phyloP scores from a whole-genome alignment of 2,329 filamentous ascomycete genomes.

The Penicillium sp. region DNA sequence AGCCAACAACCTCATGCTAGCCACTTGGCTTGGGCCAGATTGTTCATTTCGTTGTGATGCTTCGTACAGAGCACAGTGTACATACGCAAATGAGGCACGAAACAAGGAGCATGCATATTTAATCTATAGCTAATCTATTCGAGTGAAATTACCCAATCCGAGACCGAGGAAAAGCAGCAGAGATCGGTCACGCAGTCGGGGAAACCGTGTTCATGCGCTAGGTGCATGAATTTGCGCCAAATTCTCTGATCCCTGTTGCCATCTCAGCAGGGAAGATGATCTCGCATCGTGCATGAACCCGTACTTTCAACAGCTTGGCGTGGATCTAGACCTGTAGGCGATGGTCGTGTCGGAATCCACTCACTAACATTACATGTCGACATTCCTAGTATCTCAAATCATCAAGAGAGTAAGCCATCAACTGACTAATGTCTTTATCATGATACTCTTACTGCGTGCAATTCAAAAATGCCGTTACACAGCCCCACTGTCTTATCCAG shows the following conservation, averaged over 20 bases:
- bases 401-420: neutral
- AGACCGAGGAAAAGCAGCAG: neutral
- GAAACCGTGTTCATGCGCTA: constrained; percentile 5
- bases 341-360: neutral
- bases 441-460: neutral
- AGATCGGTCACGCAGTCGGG: constrained; percentile 13
- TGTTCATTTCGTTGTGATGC: neutral
- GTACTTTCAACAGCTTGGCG: constrained; percentile 16
- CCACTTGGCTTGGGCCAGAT: constrained; percentile 2
- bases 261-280: constrained; percentile 7
- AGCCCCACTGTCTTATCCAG: constrained; percentile 4
- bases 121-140: neutral
- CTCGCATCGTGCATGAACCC: constrained; percentile 23
- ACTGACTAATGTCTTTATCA: neutral
- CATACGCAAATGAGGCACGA: neutral
- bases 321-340: constrained; percentile 2
- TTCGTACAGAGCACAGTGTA: constrained; percentile 2
- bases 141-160: neutral
- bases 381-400: constrained; percentile 1
- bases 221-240: neutral
- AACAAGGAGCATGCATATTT: neutral
- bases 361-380: no score
- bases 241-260: neutral
- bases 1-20: constrained; percentile 13
- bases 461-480: neutral